Evolutionary conservation across 2,329 filamentous ascomycete genomes (phyloP).

Genomic region (Fusarium devonianum): DNA sequence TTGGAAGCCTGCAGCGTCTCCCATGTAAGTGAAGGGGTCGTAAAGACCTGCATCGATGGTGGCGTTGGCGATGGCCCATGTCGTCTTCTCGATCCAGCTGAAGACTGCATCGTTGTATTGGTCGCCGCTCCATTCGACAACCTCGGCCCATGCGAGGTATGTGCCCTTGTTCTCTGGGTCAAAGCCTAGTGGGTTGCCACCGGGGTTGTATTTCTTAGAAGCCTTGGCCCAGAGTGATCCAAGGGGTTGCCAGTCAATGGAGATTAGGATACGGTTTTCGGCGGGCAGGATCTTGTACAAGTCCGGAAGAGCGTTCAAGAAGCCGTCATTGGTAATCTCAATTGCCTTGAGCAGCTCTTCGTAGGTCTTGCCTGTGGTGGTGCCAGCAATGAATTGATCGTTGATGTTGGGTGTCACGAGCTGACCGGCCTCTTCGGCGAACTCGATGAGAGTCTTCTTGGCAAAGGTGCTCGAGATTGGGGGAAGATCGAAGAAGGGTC

Average conservation of each 20-base stretch:
- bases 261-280: conserved; percentile 14
- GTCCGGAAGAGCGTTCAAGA: conserved; percentile 6
- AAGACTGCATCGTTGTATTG: conserved; percentile 22
- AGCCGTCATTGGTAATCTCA: conserved; percentile 13
- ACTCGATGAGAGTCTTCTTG: conserved; percentile 15
- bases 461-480: conserved; percentile 17
- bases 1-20: conserved; percentile 26
- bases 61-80: conserved; percentile 24
- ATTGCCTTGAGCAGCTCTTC: conserved; percentile 13
- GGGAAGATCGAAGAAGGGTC: conserved; percentile 20
- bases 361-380: conserved; percentile 18
- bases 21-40: conserved; percentile 27
- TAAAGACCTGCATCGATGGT: conserved; percentile 15
- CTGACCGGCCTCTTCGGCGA: conserved; percentile 20
- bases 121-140: conserved; percentile 25
- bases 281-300: conserved; percentile 16
- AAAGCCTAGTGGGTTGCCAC: conserved; percentile 17
- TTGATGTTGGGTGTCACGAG: conserved; percentile 22
- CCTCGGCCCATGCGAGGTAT: conserved; percentile 29
- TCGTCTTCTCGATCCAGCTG: conserved; percentile 21
- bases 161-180: conserved; percentile 22
- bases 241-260: conserved; percentile 27
- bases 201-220: conserved; percentile 15
- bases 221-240: conserved; percentile 14
- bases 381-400: conserved; percentile 26